Conservation (phyloP, 352 stramenopile genomes). For the Globisporangium nunn region DNA sequence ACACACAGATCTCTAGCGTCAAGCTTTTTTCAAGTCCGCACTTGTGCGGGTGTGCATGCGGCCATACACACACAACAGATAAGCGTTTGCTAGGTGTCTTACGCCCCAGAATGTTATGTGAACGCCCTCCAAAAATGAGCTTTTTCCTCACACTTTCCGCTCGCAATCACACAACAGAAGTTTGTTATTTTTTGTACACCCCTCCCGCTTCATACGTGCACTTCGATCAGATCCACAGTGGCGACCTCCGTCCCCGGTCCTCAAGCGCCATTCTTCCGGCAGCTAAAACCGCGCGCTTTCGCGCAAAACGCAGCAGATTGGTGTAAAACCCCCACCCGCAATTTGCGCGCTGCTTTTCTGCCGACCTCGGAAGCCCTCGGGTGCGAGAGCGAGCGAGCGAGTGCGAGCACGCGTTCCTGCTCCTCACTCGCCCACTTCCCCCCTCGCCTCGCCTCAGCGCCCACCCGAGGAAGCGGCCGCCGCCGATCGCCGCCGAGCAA, state of each 20-base stretch:
- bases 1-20: too few relatives aligned
- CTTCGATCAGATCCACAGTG: not conserved
- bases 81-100: not conserved
- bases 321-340: not conserved
- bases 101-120: not conserved
- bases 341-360: not conserved
- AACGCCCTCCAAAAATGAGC: not conserved
- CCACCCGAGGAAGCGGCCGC: too few relatives aligned
- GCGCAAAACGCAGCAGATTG: not conserved
- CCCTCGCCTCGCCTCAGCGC: too few relatives aligned
- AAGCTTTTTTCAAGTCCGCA: too few relatives aligned
- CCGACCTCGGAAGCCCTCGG: not conserved
- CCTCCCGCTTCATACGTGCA: not conserved
- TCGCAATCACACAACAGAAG: not conserved
- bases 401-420: too few relatives aligned
- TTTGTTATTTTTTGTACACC: not conserved
- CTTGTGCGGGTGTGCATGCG: too few relatives aligned
- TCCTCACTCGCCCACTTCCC: not conserved
- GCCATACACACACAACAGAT: too few relatives aligned
- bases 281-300: not conserved
- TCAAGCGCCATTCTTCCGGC: not conserved
- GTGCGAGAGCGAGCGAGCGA: too few relatives aligned
- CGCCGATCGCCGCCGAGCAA: too few relatives aligned
- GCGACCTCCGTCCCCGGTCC: not conserved
- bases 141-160: not conserved